Conservation (phyloP, 805 yeast genomes). For the Lachancea sp. region DNA sequence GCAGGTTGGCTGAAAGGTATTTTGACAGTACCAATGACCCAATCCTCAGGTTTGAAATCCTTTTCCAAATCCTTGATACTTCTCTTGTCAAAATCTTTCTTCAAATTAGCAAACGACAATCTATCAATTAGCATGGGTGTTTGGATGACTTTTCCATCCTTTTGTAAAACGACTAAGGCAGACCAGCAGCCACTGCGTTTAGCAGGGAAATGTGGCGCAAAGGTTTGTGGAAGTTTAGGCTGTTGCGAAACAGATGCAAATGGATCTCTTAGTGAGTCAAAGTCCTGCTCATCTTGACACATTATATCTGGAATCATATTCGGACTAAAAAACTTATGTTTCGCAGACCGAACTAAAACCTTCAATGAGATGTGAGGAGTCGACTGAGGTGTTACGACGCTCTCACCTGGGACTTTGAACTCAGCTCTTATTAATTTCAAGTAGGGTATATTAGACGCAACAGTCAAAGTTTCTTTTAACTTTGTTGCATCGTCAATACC, state of each 20-base stretch:
- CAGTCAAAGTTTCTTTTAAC: conserved; percentile 43
- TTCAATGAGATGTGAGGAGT: conserved; percentile 70
- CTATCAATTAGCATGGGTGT: conserved; percentile 38
- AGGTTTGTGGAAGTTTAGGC: conserved; percentile 60
- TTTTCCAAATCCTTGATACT: conserved; percentile 27
- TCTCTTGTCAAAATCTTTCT: conserved; percentile 28
- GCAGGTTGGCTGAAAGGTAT: conserved; percentile 68
- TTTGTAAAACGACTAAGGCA: conserved; percentile 62
- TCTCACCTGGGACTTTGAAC: conserved; percentile 85
- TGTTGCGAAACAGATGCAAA: conserved; percentile 55
- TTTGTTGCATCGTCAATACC: conserved; percentile 45
- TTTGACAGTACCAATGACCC: conserved; percentile 64
- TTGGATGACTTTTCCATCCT: conserved; percentile 75
- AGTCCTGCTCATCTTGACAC: conserved; percentile 49
- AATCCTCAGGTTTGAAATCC: conserved; percentile 32
- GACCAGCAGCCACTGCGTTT: conserved; percentile 50
- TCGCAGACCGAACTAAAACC: conserved; percentile 67
- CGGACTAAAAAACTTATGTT: conserved; percentile 48
- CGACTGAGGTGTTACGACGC: conserved; percentile 59
- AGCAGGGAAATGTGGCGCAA: conserved; percentile 73
- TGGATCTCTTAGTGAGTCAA: conserved; percentile 70
- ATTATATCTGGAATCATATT: conserved; percentile 30
- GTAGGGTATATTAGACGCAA: conserved; percentile 62
- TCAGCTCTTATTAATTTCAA: conserved; percentile 62
- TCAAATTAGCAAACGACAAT: conserved; percentile 26